phyloP scores from a whole-genome alignment of 2,329 filamentous ascomycete genomes.

The Colletotrichum sp. region DNA sequence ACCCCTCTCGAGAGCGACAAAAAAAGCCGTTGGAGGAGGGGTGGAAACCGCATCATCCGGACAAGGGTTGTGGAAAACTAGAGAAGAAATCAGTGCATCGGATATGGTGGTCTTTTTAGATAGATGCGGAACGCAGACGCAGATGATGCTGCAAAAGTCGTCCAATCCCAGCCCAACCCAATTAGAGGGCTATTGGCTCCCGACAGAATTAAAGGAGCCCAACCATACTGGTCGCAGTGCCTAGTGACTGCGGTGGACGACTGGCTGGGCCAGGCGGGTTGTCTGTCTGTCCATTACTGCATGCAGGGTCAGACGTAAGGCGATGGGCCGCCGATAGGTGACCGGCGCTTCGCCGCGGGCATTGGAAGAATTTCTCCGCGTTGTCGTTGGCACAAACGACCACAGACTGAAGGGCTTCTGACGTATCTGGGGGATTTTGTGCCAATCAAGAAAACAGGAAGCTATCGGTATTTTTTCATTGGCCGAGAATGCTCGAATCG shows the following conservation, averaged over 20 bases:
- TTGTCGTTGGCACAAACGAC: background rate
- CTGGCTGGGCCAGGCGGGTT: background rate
- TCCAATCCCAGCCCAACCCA: slow-evolving; percentile 22
- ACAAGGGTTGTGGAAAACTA: background rate
- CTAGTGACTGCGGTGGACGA: background rate
- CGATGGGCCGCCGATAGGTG: slow-evolving; percentile 22
- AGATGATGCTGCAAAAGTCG: background rate
- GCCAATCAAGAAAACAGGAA: slow-evolving; percentile 11
- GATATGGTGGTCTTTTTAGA: background rate
- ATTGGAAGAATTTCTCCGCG: slow-evolving; percentile 22
- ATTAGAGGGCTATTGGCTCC: slow-evolving; percentile 20
- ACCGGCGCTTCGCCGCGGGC: background rate
- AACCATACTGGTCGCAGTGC: background rate
- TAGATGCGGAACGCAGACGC: background rate
- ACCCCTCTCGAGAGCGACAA: background rate
- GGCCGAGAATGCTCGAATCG: background rate
- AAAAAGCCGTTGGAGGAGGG: background rate
- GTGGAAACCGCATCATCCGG: slow-evolving; percentile 7
- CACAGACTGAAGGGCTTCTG: background rate
- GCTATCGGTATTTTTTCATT: background rate
- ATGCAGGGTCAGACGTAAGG: slow-evolving; percentile 23
- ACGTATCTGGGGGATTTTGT: background rate
- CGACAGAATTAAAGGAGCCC: slow-evolving; percentile 6
- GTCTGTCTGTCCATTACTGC: slow-evolving; percentile 9
- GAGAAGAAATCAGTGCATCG: background rate